Conservation (phyloP, 495 filamentous ascomycete species). For the Annulohypoxylon bovei region DNA sequence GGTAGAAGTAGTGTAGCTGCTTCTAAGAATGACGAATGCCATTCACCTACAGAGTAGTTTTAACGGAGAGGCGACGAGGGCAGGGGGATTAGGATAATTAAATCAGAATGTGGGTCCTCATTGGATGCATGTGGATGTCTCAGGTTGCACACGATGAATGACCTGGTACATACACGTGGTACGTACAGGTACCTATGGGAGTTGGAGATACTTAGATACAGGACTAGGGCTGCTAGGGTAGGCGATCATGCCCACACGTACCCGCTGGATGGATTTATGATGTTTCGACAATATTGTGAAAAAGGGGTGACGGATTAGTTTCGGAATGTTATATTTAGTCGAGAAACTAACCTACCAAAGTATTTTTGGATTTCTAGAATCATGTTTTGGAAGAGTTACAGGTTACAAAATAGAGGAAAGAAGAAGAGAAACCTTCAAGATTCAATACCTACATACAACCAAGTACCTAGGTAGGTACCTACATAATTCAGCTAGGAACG, state of each 20-base stretch:
- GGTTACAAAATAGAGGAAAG: not conserved
- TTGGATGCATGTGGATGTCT: conserved; percentile 14
- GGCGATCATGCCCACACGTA: not conserved
- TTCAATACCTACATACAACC: not conserved
- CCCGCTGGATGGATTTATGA: not conserved
- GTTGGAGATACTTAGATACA: not conserved
- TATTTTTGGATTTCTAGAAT: not conserved
- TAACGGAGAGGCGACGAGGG: not conserved
- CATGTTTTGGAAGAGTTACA: conserved; percentile 19
- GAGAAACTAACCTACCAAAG: not conserved
- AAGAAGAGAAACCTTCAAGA: not conserved
- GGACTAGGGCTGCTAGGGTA: not conserved
- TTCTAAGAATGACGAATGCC: conserved; percentile 16
- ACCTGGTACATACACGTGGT: conserved; percentile 20
- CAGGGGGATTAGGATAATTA: conserved; percentile 15
- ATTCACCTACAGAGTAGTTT: conserved; percentile 10
- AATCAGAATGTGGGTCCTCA: conserved; percentile 25
- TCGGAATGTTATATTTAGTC: conserved; percentile 15
- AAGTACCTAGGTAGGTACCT: not conserved
- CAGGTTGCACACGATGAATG: conserved; percentile 10
- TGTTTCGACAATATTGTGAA: conserved; percentile 6
- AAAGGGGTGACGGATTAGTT: conserved; percentile 2
- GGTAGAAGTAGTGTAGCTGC: not conserved
- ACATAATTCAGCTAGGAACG: not conserved
- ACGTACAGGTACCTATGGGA: not conserved